phyloP scores from a whole-genome alignment of 345 rosid genomes.

The Brassica juncea region DNA sequence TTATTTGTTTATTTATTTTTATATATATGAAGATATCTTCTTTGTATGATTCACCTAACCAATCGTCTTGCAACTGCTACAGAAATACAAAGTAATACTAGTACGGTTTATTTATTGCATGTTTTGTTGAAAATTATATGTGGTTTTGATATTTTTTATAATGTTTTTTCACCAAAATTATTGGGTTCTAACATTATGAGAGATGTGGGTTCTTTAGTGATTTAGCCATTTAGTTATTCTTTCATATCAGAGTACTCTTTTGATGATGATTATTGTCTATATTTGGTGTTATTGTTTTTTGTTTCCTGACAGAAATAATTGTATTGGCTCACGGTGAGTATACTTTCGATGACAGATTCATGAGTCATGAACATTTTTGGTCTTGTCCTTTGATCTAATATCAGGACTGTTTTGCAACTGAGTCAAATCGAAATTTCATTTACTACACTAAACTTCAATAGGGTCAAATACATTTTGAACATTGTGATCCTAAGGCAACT shows the following conservation, averaged over 20 bases:
- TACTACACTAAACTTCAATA: not conserved
- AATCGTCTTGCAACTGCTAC: not conserved
- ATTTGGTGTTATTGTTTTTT: not conserved
- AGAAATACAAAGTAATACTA: not conserved
- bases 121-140: not conserved
- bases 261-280: not conserved
- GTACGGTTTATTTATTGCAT: not conserved
- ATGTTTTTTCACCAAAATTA: not conserved
- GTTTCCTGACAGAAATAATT: not conserved
- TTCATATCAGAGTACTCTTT: not conserved
- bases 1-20: not conserved
- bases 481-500: not conserved
- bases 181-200: not conserved
- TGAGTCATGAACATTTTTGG: not conserved
- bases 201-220: not conserved
- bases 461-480: not conserved
- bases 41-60: constrained; percentile 38
- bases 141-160: not conserved
- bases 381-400: not conserved
- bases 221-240: not conserved
- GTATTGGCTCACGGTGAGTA: not conserved
- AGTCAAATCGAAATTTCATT: not conserved
- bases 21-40: constrained; percentile 17
- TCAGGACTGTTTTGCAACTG: not conserved
- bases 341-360: not conserved